Evolutionary conservation across 179 eudicot genomes (phyloP).

Genomic region (Patellifolia procumbens): DNA sequence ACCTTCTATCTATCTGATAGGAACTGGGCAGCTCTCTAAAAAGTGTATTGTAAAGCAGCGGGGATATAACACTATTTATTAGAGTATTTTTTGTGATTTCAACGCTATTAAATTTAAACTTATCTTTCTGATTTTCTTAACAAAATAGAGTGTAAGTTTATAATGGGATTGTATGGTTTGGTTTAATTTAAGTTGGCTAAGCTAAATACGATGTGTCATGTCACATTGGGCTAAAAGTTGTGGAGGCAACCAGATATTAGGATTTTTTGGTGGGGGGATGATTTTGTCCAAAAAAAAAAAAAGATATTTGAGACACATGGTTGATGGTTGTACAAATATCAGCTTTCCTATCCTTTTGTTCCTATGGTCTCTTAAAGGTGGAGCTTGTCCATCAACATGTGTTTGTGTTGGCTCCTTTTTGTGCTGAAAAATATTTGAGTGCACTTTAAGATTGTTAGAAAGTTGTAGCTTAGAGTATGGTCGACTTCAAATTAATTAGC

Average conservation of each 20-base stretch:
- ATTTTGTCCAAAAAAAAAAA: not conserved
- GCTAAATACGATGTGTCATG: not conserved
- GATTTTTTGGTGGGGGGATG: not conserved
- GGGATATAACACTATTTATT: no score
- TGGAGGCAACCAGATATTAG: not conserved
- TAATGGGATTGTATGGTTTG: no score
- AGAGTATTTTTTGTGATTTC: no score
- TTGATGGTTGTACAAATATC: conserved; percentile 23
- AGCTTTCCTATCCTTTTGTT: not conserved
- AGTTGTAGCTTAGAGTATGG: not conserved
- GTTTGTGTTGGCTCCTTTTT: conserved; percentile 1
- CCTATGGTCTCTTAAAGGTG: conserved; percentile 19
- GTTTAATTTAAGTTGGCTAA: not conserved
- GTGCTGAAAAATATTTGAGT: not conserved
- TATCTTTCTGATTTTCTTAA: no score
- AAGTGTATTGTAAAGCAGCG: no score
- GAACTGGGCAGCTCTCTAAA: no score
- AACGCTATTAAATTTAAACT: no score
- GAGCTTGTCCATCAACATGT: conserved; percentile 17
- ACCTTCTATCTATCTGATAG: no score
- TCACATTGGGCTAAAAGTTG: not conserved
- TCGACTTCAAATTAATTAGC: not conserved
- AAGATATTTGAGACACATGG: not conserved
- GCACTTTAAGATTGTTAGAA: not conserved
- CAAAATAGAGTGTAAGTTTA: no score